These are phyloP conservation scores for Ogataea saltuana DNA, from an alignment of 805 yeast species.

Conservation along the genomic window DNA sequence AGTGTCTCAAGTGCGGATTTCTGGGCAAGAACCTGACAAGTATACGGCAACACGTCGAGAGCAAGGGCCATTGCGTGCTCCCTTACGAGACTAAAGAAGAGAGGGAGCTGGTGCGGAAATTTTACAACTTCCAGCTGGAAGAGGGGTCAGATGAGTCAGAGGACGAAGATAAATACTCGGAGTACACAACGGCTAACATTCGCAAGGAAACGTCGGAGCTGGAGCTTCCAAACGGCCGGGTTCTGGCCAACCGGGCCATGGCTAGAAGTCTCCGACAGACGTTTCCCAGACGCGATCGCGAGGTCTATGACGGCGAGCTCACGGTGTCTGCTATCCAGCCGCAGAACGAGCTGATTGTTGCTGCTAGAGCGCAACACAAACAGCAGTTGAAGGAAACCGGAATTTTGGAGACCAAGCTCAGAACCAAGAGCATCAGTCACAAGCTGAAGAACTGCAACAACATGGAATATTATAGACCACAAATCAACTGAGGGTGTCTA, in stretches of 20 bases:
- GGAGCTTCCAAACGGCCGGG: conserved; percentile 75
- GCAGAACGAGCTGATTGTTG: conserved; percentile 19
- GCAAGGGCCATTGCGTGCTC: conserved; percentile 83
- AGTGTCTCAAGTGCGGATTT: conserved; percentile 79
- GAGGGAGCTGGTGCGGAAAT: conserved; percentile 64
- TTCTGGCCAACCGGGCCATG: conserved; percentile 77
- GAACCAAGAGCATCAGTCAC: conserved; percentile 40
- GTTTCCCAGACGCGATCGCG: conserved; percentile 41
- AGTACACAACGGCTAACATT: conserved; percentile 30
- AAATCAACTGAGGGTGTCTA: conserved; percentile 15
- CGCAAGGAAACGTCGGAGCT: conserved; percentile 46
- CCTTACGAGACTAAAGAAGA: conserved; percentile 86
- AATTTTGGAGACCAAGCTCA: conserved; percentile 13
- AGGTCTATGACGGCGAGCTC: conserved; percentile 58
- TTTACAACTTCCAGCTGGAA: conserved; percentile 68
- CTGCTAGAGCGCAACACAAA: conserved; percentile 10
- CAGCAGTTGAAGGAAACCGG: conserved; percentile 42
- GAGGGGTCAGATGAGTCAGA: conserved; percentile 31
- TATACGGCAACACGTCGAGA: conserved; percentile 80
- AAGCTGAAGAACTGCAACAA: conserved; percentile 67
- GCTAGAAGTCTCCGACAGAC: conserved; percentile 68
- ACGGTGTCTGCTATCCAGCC: conserved; percentile 40
- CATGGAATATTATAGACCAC: conserved; percentile 75
- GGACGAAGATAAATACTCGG: conserved; percentile 24
- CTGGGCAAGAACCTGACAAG: conserved; percentile 79